Percentiles rank a stretch among this genome's conserved stretches.
Evolutionary conservation across 2,329 filamentous ascomycete species (phyloP).

Genomic region (Neofusicoccum umdonicola): DNA sequence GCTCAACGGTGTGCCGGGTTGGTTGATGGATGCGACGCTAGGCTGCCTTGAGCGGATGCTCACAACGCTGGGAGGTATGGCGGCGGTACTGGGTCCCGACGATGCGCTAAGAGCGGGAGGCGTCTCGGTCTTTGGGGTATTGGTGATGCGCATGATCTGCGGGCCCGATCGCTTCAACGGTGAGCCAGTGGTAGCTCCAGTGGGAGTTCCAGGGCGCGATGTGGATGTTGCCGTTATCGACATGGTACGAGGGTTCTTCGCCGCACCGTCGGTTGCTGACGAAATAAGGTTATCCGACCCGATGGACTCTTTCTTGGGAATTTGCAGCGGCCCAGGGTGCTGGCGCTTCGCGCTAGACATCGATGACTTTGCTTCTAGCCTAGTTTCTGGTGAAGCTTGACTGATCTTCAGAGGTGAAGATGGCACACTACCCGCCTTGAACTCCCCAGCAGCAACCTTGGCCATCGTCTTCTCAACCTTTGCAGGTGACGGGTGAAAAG

Average conservation of each 20-base stretch:
- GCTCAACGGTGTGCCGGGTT: conserved; percentile 71
- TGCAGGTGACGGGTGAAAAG: neutral
- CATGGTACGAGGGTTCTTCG: conserved; percentile 27
- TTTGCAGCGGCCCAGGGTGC: conserved; percentile 13
- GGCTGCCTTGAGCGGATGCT: conserved; percentile 51
- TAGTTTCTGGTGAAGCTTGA: neutral
- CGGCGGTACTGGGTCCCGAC: conserved; percentile 27
- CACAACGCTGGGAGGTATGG: conserved; percentile 36
- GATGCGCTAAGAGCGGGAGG: conserved; percentile 42
- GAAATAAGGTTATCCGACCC: neutral
- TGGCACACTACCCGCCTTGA: neutral
- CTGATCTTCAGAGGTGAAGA: neutral
- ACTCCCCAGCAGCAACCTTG: neutral
- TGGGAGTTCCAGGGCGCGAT: conserved; percentile 52
- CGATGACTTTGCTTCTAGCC: neutral
- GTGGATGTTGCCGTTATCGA: conserved; percentile 19
- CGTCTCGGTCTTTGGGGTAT: conserved; percentile 62
- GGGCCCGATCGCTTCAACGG: conserved; percentile 48
- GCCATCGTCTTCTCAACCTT: neutral
- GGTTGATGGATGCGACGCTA: conserved; percentile 57
- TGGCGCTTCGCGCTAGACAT: conserved; percentile 14
- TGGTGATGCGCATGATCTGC: conserved; percentile 68
- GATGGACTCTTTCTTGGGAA: conserved; percentile 12
- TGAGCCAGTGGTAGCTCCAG: conserved; percentile 44
- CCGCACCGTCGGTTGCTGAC: conserved; percentile 21